Evolutionary conservation across 805 yeast species (phyloP), one percentile per base, ranked within the genome.

Genomic region (Metschnikowia henanensis): DNA sequence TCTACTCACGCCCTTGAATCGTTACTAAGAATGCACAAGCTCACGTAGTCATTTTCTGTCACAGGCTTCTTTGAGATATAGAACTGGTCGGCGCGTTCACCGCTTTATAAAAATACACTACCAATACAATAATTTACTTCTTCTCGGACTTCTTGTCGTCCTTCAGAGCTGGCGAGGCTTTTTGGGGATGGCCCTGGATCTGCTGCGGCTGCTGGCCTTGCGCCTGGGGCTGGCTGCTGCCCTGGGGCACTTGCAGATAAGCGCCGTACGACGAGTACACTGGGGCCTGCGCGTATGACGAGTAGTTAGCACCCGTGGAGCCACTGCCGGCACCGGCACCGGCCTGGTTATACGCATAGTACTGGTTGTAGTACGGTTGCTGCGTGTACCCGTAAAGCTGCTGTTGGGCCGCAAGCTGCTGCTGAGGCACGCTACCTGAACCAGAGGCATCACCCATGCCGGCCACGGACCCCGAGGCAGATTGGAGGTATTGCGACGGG

Each of bases 301-400:
- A 49, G 46, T 53, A 53, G 47, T 35, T 48, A 33, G 38, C 46
- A 18, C 43, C 40, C 10, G 47, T 18, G 12, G 38, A 35, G 3
- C 39, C 51, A 2, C 42, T 35, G 19, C 35, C 39, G 13, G 37
- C 45, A 13, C 36, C 37, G n/a, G 50, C 28, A 10, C 39, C 48
- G 10, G 45, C 50, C 40, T 49, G 57, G 49, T 53, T 78, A 46
- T 83, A 79, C 15, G 66, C 71, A 15, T 79, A 72, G 56, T 78
- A 79, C 56, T 65, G 62, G 38, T 65, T 72, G 48, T 69, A 63
- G 43, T 50, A 54, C 20, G 53, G 51, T 16, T 55, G 57, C 50
- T 53, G 56, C 35, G 47, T 36, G 46, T 47, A 53, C 21, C 55
- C 55, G 39, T 52, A 52, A 30, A 52, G 43, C 40, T 50, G 57